phyloP scores from a whole-genome alignment of 2,329 filamentous ascomycete species.

The Sporothrix luriei region DNA sequence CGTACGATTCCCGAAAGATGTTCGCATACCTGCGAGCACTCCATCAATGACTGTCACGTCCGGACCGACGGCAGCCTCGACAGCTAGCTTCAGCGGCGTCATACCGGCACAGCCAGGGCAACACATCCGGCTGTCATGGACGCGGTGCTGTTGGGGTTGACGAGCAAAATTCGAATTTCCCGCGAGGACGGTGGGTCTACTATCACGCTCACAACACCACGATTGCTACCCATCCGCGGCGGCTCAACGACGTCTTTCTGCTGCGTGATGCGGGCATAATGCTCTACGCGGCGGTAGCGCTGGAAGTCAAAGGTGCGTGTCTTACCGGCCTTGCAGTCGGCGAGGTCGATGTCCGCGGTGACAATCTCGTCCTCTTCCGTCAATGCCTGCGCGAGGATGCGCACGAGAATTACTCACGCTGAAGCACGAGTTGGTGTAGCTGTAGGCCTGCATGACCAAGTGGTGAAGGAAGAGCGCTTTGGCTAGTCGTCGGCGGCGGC shows the following conservation, averaged over 20 bases:
- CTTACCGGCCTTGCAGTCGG: slow-evolving; percentile 33
- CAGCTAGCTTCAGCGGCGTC: slow-evolving; percentile 34
- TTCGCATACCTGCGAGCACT: slow-evolving; percentile 42
- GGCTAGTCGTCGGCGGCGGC: slow-evolving; percentile 48
- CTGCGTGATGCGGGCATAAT: slow-evolving; percentile 46
- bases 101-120: slow-evolving; percentile 35
- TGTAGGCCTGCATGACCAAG: slow-evolving; percentile 54
- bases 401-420: slow-evolving; percentile 52
- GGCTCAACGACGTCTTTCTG: slow-evolving; percentile 38
- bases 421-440: slow-evolving; percentile 57
- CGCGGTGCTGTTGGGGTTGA: slow-evolving; percentile 36
- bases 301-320: slow-evolving; percentile 36
- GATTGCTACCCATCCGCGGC: slow-evolving; percentile 19
- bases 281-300: slow-evolving; percentile 36
- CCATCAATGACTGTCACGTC: slow-evolving; percentile 35
- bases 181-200: neutral
- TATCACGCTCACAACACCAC: neutral
- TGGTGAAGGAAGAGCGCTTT: slow-evolving; percentile 55
- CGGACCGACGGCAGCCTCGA: slow-evolving; percentile 34
- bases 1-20: slow-evolving; percentile 48
- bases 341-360: slow-evolving; percentile 35
- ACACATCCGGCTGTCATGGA: slow-evolving; percentile 35
- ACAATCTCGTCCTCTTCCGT: slow-evolving; percentile 52
- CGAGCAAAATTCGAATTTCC: slow-evolving; percentile 35
- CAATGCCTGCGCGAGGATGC: slow-evolving; percentile 52